Evolutionary conservation across 176 grass and related monocot species (phyloP), one percentile per base, ranked within the genome.

Genomic region (Cenchrus americanus): DNA sequence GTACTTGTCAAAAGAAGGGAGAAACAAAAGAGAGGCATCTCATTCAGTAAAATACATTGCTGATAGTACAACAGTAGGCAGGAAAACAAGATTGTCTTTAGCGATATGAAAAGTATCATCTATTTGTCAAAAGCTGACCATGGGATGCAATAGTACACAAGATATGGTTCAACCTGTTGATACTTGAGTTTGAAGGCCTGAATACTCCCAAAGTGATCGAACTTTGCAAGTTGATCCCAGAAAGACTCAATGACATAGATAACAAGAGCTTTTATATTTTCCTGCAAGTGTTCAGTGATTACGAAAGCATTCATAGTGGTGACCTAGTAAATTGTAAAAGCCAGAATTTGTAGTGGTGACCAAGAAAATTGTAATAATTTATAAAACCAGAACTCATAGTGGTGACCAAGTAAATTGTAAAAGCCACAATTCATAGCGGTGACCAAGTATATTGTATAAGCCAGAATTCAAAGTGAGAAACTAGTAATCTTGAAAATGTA

Each of bases 171-270:
- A 50, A 94, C 97, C 97, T 99, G 97, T 44, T 99, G 87, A 51
- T 99, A 92, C 91, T 96, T 96, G 37, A 99, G 86, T 83, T 94
- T 99, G 69, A 99, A 85, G 73, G 87, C 87, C 53, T 99, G 91
- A 81, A 99, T 92, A 84, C 91, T 94, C 58, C 83, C 93, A 3
- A 96, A 90, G 59, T 87, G 86, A 87, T 92, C 91, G 52, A 99
- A 99, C 57, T 92, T 94, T 58, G 51, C 75, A 73, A 99, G 89
- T 54, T 88, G 78, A 66, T 99, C 89, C 70, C 86, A 90, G 67
- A 99, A 99, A 26, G 76, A 89, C 83, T 99, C 97, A 6, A 80
- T 53, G 73, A 86, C 77, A 92, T 94, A 94, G 40, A 96, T 84
- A 60, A 99, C 69, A 69, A 99, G 86, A 81, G 76, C 58, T 91